Conservation (phyloP, 1,284 basidiomycete genomes). For the Marasmius fiardii region DNA sequence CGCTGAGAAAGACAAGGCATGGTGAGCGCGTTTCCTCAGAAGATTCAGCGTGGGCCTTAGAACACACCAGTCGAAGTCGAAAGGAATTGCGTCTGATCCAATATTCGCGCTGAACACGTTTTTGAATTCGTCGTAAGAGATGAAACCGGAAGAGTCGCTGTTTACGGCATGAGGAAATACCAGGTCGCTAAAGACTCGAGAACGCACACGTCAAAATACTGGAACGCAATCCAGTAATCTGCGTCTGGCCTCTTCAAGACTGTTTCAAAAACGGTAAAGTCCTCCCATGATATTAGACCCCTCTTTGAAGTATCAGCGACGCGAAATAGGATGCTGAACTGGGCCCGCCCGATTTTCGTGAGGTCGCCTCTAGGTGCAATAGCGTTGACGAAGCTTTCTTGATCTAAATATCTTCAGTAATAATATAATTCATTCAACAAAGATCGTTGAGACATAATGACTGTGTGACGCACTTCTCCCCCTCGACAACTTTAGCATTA, state of each 20-base stretch:
- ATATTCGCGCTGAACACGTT: conserved; percentile 83
- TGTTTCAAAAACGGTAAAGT: conserved; percentile 92
- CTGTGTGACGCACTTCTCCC: conserved; percentile 69
- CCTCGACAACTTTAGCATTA: conserved; percentile 72
- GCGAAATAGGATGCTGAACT: conserved; percentile 86
- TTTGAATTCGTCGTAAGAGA: conserved; percentile 93
- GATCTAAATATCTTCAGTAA: conserved; percentile 69
- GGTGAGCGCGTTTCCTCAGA: conserved; percentile 2
- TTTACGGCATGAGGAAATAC: conserved; percentile 8
- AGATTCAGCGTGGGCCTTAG: conserved; percentile 2
- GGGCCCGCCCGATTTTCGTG: conserved; percentile 78
- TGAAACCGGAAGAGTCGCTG: conserved; percentile 84
- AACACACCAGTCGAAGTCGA: conserved; percentile 84
- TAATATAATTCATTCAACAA: background rate
- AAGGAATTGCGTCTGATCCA: conserved; percentile 81
- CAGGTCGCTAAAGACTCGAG: conserved; percentile 1
- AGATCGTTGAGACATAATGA: background rate
- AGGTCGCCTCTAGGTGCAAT: conserved; percentile 86
- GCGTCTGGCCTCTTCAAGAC: conserved; percentile 88
- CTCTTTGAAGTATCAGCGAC: conserved; percentile 82
- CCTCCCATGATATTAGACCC: conserved; percentile 88
- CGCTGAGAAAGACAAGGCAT: conserved; percentile 38
- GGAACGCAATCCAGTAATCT: conserved; percentile 95
- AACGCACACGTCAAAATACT: conserved; percentile 91
- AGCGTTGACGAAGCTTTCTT: conserved; percentile 86